A percentile compares a stretch with the other conserved stretches of the same genome.
phyloP scores from a whole-genome alignment of 2,329 filamentous ascomycete species.

The Metarhizium brunneum region DNA sequence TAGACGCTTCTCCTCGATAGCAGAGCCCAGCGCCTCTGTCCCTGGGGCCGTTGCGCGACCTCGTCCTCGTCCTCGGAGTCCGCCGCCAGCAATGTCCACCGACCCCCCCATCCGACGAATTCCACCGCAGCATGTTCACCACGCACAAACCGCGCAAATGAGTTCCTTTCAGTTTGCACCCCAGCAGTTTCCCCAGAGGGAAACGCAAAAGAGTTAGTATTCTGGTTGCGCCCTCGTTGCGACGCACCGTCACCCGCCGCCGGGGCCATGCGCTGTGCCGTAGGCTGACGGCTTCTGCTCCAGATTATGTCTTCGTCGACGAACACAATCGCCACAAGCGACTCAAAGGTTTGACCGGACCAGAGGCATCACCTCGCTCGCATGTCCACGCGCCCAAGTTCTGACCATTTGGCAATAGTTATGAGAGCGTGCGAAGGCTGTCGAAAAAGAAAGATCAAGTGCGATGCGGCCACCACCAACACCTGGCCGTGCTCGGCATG shows the following conservation, averaged over 20 bases:
- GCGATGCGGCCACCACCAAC: slow-evolving; percentile 93
- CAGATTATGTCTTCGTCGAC: slow-evolving; percentile 98
- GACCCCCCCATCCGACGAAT: slow-evolving; percentile 53
- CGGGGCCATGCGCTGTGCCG: background rate
- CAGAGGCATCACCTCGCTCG: too few relatives aligned
- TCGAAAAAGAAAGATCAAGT: slow-evolving; percentile 92
- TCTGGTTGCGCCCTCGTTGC: slow-evolving; percentile 12
- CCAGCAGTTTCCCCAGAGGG: slow-evolving; percentile 44
- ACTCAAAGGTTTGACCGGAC: slow-evolving; percentile 61
- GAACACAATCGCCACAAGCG: slow-evolving; percentile 98
- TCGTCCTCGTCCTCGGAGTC: background rate
- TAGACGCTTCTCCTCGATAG: background rate
- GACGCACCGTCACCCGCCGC: background rate
- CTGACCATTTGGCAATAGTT: slow-evolving; percentile 40
- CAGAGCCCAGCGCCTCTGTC: background rate
- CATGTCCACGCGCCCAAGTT: background rate
- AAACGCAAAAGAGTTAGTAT: slow-evolving; percentile 74
- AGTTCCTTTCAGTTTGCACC: slow-evolving; percentile 70
- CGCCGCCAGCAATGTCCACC: slow-evolving; percentile 41
- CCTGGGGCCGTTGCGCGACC: slow-evolving; percentile 1
- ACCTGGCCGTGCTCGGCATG: slow-evolving; percentile 96
- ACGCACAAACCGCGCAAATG: slow-evolving; percentile 44
- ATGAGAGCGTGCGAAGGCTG: slow-evolving; percentile 98
- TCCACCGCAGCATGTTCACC: slow-evolving; percentile 47
- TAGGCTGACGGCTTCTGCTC: slow-evolving; percentile 1